These are phyloP conservation scores for Xylariaceae sp. DNA, from an alignment of 2,329 filamentous ascomycete species.

Conservation along the genomic window DNA sequence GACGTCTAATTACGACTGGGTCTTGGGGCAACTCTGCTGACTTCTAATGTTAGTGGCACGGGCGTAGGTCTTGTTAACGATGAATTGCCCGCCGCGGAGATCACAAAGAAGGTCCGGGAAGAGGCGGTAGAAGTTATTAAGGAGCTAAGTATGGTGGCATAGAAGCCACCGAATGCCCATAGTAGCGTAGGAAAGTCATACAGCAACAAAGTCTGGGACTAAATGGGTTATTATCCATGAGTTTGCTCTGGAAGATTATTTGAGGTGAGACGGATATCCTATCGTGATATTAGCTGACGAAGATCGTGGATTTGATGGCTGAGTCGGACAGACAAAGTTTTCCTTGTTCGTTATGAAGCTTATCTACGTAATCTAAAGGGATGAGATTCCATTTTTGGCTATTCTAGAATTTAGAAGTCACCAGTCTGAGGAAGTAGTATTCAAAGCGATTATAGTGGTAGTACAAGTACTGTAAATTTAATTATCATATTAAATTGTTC, in stretches of 20 bases:
- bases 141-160: background rate
- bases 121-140: constrained; percentile 33
- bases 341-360: too few species aligned
- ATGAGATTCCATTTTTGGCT: too few species aligned
- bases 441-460: background rate
- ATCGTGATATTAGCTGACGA: too few species aligned
- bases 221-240: too few species aligned
- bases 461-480: background rate
- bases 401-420: too few species aligned
- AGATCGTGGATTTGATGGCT: too few species aligned
- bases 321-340: too few species aligned
- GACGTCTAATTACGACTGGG: background rate
- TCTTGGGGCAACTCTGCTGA: background rate
- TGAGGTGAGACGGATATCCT: too few species aligned
- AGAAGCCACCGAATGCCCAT: background rate
- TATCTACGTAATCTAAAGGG: too few species aligned
- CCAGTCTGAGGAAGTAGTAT: background rate
- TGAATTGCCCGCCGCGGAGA: constrained; percentile 37
- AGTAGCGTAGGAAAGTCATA: too few species aligned
- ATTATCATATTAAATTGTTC: background rate
- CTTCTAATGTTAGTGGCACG: constrained; percentile 32
- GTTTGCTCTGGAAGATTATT: too few species aligned
- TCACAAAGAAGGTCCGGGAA: constrained; percentile 36
- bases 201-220: too few species aligned
- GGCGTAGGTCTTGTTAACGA: constrained; percentile 38